Base-by-base conservation (phyloP, 2,329 filamentous ascomycete genomes). In the Raffaelea deltoideospora region DNA sequence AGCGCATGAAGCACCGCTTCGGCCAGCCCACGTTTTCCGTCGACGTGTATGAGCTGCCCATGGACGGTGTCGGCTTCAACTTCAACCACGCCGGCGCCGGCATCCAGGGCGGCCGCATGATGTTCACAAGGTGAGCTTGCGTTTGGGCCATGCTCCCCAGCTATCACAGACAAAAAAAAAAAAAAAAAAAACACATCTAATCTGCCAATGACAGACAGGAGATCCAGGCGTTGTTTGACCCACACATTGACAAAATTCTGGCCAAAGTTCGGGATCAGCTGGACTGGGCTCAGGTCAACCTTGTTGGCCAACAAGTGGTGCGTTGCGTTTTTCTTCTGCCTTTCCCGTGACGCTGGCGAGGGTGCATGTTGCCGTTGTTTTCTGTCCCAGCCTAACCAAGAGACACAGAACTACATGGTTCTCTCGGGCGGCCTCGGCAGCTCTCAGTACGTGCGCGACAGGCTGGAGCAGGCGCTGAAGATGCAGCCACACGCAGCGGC, bases 371-470 rank as follows among this genome's bases (percentile, higher is more conserved):
- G n/a, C n/a, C n/a, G n/a, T n/a, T n/a, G n/a, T n/a, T n/a, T n/a
- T n/a, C n/a, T n/a, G n/a, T n/a, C n/a, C n/a, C n/a, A n/a, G n/a
- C n/a, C n/a, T n/a, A n/a, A n/a, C n/a, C n/a, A n/a, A n/a, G n/a
- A n/a, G n/a, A n/a, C n/a, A 13, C 8, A 26, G 23, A 53, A 52
- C 38, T 59, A 57, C 37, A 49, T 65, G 42, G 57, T 65, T 13
- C 48, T 67, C 2, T 64, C 61, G 0, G 63, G 61, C 1, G 63
- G 63, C 0, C 48, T 66, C 2, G 61, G 62, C 6, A 64, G 60
- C 39, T 64, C 61, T 0, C 56, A 53, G 35, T 65, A 66, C 41
- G 59, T 65, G 5, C 56, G 61, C n/a, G 52, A 61, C 18, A 48
- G 51, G 14, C 50, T 66, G 3, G 53, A 63, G 33, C 47, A 57